Conservation (phyloP, 805 yeast species). For the Middelhovenomyces tepae region DNA sequence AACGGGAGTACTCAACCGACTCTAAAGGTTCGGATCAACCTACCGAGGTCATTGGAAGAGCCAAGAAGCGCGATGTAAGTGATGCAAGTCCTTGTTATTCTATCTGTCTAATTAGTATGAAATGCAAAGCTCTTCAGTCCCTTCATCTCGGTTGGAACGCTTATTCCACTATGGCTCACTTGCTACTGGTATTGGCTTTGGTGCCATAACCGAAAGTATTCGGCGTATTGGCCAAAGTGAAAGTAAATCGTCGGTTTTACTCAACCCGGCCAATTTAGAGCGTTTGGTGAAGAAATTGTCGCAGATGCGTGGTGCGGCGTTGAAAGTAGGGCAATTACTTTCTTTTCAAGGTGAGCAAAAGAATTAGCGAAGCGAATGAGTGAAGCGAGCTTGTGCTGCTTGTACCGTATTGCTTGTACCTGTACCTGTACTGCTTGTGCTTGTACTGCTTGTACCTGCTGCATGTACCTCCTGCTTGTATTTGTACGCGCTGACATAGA, state of each 20-base stretch:
- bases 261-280: conserved; percentile 79
- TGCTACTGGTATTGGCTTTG: conserved; percentile 85
- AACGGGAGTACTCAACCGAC: no score
- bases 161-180: conserved; percentile 86
- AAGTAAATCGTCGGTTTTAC: conserved; percentile 44
- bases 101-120: conserved; percentile 30
- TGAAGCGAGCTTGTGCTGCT: no score
- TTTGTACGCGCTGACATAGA: conserved; percentile 1
- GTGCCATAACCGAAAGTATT: conserved; percentile 71
- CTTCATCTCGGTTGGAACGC: conserved; percentile 78
- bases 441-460: no score
- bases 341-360: no score
- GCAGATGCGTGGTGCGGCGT: conserved; percentile 98
- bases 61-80: no score
- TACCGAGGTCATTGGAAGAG: no score
- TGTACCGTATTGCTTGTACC: no score
- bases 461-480: no score
- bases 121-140: conserved; percentile 63
- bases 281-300: conserved; percentile 79
- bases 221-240: conserved; percentile 38
- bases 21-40: no score
- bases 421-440: no score
- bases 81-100: no score
- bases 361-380: no score
- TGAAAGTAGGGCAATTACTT: conserved; percentile 93